These are phyloP conservation scores for Claviceps sp. DNA, from an alignment of 2,329 filamentous ascomycete species.

Conservation along the genomic window DNA sequence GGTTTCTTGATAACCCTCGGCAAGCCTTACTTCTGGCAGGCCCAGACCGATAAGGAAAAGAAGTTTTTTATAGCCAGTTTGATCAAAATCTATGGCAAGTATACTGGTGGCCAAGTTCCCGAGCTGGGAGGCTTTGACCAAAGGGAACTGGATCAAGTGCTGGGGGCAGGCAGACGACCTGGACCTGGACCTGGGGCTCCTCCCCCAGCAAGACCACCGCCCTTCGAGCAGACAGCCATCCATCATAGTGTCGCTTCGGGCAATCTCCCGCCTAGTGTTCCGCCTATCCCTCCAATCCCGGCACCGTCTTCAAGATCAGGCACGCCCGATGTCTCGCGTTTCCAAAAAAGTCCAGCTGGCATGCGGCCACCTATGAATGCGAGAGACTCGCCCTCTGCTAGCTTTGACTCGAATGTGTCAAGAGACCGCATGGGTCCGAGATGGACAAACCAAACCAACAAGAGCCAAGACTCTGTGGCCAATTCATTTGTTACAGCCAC, in stretches of 20 bases:
- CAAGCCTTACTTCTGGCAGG: slow-evolving; percentile 96
- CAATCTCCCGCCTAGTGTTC: slow-evolving; percentile 6
- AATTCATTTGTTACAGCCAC: slow-evolving; percentile 24
- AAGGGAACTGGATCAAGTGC: slow-evolving; percentile 62
- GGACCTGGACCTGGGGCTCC: slow-evolving; percentile 15
- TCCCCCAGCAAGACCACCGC: slow-evolving; percentile 12
- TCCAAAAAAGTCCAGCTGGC: slow-evolving; percentile 15
- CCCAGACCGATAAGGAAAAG: slow-evolving; percentile 87
- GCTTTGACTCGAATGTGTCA: slow-evolving; percentile 33
- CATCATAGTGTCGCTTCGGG: slow-evolving; percentile 10
- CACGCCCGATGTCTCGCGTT: slow-evolving; percentile 15
- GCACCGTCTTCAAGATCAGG: slow-evolving; percentile 9
- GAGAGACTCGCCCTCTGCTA: slow-evolving; percentile 34
- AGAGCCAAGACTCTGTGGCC: slow-evolving; percentile 44
- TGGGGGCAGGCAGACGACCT: slow-evolving; percentile 40
- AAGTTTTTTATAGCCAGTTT: slow-evolving; percentile 96
- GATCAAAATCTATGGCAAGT: slow-evolving; percentile 93
- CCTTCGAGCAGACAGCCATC: slow-evolving; percentile 13
- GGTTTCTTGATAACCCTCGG: slow-evolving; percentile 82
- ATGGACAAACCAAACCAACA: slow-evolving; percentile 36
- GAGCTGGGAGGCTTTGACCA: slow-evolving; percentile 72
- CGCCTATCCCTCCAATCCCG: slow-evolving; percentile 6
- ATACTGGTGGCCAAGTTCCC: slow-evolving; percentile 75
- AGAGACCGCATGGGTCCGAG: slow-evolving; percentile 28
- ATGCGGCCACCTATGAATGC: slow-evolving; percentile 25